phyloP scores from a whole-genome alignment of 768 basidiomycete genomes.

The Pisolithus orientalis region DNA sequence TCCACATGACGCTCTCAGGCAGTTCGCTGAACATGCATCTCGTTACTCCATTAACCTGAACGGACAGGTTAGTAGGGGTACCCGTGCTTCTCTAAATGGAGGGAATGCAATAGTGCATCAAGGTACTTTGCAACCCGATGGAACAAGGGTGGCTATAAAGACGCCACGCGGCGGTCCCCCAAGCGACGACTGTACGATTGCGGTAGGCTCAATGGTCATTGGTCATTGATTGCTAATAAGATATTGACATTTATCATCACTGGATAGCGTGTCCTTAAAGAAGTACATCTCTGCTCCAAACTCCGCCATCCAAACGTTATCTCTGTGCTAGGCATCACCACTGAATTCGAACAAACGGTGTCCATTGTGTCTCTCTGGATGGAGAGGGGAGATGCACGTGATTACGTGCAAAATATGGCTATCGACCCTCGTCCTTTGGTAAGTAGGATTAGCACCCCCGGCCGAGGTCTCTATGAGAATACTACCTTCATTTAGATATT shows the following conservation, averaged over 20 bases:
- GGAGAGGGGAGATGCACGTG: not conserved
- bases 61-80: not conserved
- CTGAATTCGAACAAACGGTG: not conserved
- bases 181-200: not conserved
- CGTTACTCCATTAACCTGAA: not conserved
- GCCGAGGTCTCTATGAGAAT: too few relatives aligned
- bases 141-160: not conserved
- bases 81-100: not conserved
- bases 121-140: not conserved
- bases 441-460: not conserved
- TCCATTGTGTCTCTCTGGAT: not conserved
- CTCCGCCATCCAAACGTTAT: not conserved
- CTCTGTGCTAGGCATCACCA: not conserved
- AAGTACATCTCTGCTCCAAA: not conserved
- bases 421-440: not conserved
- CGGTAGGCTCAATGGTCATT: not conserved
- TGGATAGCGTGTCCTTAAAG: not conserved
- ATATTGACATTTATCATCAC: not conserved
- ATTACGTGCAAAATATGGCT: not conserved
- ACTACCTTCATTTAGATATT: slow-evolving; percentile 18
- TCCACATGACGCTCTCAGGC: too few relatives aligned
- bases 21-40: not conserved
- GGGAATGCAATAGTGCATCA: not conserved
- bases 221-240: too few relatives aligned
- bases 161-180: not conserved